A percentile compares a stretch with the other conserved stretches of the same genome.
These are phyloP conservation scores for Aspergillus sp. DNA, from an alignment of 2,329 filamentous ascomycete species.

Conservation along the genomic window DNA sequence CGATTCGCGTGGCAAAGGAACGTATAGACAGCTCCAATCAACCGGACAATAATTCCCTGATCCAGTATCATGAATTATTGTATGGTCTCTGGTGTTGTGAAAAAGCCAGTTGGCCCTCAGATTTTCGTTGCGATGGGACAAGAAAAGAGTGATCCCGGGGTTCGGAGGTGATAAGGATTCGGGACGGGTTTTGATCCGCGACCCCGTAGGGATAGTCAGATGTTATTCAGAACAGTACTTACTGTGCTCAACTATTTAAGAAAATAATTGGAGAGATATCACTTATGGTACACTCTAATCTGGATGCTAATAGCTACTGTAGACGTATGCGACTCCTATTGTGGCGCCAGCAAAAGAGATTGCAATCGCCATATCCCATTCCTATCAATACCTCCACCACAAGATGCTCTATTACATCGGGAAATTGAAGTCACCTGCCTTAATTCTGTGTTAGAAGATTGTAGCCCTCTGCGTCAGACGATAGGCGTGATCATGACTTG, in stretches of 20 bases:
- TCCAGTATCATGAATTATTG: neutral
- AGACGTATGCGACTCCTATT: neutral
- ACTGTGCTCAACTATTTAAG: neutral
- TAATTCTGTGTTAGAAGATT: neutral
- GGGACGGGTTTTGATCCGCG: constrained; percentile 16
- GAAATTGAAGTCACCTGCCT: too few species aligned
- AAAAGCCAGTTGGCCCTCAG: neutral
- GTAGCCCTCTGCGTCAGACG: neutral
- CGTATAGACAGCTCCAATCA: neutral
- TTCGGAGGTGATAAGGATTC: constrained; percentile 17
- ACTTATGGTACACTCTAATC: neutral
- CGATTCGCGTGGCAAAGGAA: neutral
- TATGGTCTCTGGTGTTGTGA: neutral
- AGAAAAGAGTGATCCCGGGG: constrained; percentile 12
- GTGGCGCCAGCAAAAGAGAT: neutral
- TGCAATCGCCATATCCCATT: neutral
- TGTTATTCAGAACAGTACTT: neutral
- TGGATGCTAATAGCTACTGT: neutral
- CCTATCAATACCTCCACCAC: neutral
- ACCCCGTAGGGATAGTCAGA: neutral
- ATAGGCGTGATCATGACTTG: neutral
- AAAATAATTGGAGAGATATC: neutral
- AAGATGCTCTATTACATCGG: neutral
- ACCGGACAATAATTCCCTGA: neutral
- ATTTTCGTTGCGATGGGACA: neutral